These are phyloP conservation scores for Alternaria atra DNA, from an alignment of 2,329 filamentous ascomycete species.

Conservation along the genomic window DNA sequence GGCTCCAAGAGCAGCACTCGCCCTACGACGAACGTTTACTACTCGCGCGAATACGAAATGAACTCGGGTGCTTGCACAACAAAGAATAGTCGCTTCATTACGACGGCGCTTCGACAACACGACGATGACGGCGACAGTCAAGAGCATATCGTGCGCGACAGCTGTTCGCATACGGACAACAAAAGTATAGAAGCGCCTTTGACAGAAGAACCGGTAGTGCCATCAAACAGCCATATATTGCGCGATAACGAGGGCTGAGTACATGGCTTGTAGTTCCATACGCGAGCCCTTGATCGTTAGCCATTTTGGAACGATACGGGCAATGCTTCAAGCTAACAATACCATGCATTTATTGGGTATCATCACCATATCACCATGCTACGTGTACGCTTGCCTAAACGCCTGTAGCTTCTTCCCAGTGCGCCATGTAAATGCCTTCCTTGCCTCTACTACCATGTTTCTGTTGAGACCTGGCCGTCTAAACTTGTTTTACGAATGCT, in stretches of 20 bases:
- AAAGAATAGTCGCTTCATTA: background rate
- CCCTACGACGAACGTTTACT: background rate
- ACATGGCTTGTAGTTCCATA: too few relatives aligned
- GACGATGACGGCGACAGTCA: background rate
- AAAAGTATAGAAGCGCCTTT: background rate
- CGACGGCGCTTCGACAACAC: background rate
- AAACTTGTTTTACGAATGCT: constrained; percentile 27
- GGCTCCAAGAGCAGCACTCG: background rate
- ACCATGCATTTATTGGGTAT: constrained; percentile 16
- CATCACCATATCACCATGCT: background rate
- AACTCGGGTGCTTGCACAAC: background rate
- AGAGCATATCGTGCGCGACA: background rate
- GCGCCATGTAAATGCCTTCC: constrained; percentile 13
- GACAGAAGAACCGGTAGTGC: background rate
- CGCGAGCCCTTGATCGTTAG: background rate
- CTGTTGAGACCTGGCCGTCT: background rate
- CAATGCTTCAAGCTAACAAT: background rate
- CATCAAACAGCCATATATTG: background rate
- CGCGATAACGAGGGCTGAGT: background rate
- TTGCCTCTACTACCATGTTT: background rate
- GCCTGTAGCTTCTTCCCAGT: background rate
- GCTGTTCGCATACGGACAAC: background rate
- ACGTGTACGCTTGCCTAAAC: constrained; percentile 4
- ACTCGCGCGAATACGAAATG: background rate
- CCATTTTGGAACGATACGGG: background rate